phyloP scores from a whole-genome alignment of 352 stramenopile genomes.

The Phytophthora lateralis region DNA sequence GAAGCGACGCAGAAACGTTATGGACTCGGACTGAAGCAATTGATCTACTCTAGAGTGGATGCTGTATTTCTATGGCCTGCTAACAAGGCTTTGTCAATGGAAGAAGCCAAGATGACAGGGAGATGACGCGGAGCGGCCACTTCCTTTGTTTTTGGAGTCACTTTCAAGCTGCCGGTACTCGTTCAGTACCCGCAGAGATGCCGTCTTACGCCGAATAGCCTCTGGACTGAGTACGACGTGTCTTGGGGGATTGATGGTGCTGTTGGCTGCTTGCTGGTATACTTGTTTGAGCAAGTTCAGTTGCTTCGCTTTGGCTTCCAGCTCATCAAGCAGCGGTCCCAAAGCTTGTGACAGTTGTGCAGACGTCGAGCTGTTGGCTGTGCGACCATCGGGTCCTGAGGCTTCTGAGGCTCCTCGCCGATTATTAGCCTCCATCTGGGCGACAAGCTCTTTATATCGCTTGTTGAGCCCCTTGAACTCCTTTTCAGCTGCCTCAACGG shows the following conservation, averaged over 20 bases:
- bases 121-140: slow-evolving; percentile 21
- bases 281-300: slow-evolving; percentile 72
- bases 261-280: slow-evolving; percentile 57
- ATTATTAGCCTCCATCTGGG: slow-evolving; percentile 42
- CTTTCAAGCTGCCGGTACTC: slow-evolving; percentile 71
- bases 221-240: slow-evolving; percentile 60
- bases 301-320: slow-evolving; percentile 71
- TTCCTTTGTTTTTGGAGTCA: slow-evolving; percentile 44
- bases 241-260: slow-evolving; percentile 62
- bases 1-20: slow-evolving; percentile 34
- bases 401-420: slow-evolving; percentile 8
- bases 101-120: slow-evolving; percentile 15
- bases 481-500: slow-evolving; percentile 42
- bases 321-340: slow-evolving; percentile 55
- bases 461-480: slow-evolving; percentile 59
- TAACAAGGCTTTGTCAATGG: slow-evolving; percentile 12
- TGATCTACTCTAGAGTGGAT: slow-evolving; percentile 9
- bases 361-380: slow-evolving; percentile 18
- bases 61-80: background rate
- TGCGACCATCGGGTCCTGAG: slow-evolving; percentile 8
- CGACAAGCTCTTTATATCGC: slow-evolving; percentile 49
- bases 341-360: slow-evolving; percentile 52
- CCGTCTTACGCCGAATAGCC: slow-evolving; percentile 64
- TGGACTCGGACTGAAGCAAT: slow-evolving; percentile 31
- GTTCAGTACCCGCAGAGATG: slow-evolving; percentile 66